phyloP scores from a whole-genome alignment of 1,139 yeast species.

The Magnusiomyces clavatus region DNA sequence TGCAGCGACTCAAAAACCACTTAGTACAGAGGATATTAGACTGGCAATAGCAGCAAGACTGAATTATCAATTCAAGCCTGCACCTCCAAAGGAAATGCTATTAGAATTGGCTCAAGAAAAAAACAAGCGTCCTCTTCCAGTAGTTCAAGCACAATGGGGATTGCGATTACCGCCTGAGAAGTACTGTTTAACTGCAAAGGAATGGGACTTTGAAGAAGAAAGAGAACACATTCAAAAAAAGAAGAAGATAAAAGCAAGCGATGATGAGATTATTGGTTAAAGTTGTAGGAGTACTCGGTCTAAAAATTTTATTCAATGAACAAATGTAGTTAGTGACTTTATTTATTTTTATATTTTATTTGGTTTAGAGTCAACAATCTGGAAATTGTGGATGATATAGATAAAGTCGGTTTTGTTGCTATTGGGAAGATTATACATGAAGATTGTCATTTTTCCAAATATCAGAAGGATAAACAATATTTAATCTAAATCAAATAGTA shows the following conservation, averaged over 20 bases:
- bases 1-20: conserved; percentile 41
- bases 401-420: too few relatives aligned
- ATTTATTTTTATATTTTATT: too few relatives aligned
- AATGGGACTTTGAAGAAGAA: conserved; percentile 54
- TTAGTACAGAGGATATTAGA: conserved; percentile 83
- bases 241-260: conserved; percentile 13
- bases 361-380: too few relatives aligned
- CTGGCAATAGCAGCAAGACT: conserved; percentile 90
- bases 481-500: too few relatives aligned
- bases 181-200: conserved; percentile 82
- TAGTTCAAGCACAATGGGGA: conserved; percentile 89
- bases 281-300: too few relatives aligned
- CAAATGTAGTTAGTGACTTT: too few relatives aligned
- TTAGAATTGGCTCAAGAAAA: conserved; percentile 89
- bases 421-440: too few relatives aligned
- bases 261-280: conserved; percentile 10
- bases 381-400: too few relatives aligned
- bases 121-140: conserved; percentile 83
- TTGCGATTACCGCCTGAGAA: conserved; percentile 94
- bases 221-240: conserved; percentile 29
- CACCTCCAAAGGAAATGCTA: conserved; percentile 86
- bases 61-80: conserved; percentile 90
- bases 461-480: too few relatives aligned
- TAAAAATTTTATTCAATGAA: too few relatives aligned
- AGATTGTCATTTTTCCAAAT: too few relatives aligned